Evolutionary conservation across 176 grass and related monocot species (phyloP).

Genomic region (Aegilops longissima): DNA sequence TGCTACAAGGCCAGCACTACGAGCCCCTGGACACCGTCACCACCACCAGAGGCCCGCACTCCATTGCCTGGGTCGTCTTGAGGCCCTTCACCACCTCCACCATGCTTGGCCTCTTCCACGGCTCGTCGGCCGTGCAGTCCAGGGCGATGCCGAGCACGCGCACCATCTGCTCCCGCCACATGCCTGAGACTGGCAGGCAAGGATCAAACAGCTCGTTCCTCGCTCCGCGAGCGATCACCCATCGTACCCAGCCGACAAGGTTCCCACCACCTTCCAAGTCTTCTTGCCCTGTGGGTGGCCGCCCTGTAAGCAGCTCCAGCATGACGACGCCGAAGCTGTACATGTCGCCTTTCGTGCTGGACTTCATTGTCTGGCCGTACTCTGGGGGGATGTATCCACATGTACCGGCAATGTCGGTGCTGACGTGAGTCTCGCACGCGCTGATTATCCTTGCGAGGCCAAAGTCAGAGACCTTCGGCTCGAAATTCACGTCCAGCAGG

Average conservation of each 20-base stretch:
- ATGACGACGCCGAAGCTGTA: conserved; percentile 97
- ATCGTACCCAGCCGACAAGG: conserved; percentile 86
- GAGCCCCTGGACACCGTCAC: conserved; percentile 33
- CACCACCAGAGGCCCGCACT: conserved; percentile 50
- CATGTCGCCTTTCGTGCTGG: conserved; percentile 75
- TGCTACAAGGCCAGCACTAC: not conserved
- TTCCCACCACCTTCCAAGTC: conserved; percentile 88
- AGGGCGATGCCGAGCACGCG: conserved; percentile 57
- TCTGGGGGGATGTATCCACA: conserved; percentile 95
- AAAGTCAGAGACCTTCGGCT: conserved; percentile 94
- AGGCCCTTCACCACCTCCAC: conserved; percentile 83
- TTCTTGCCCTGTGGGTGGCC: conserved; percentile 84
- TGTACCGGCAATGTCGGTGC: conserved; percentile 88
- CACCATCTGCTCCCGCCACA: conserved; percentile 67
- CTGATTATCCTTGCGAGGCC: conserved; percentile 97
- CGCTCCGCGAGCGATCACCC: conserved; percentile 58
- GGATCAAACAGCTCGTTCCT: conserved; percentile 74
- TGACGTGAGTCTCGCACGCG: conserved; percentile 95
- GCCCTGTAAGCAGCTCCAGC: conserved; percentile 86
- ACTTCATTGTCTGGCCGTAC: conserved; percentile 86
- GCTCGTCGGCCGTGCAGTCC: conserved; percentile 71
- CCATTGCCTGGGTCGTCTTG: conserved; percentile 56
- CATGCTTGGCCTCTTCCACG: conserved; percentile 92
- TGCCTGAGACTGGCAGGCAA: conserved; percentile 47
- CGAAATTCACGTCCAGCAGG: conserved; percentile 70